A percentile compares a stretch with the other conserved stretches of the same genome.
These are phyloP conservation scores for Gastrolobium bilobum DNA, from an alignment of 306 rosid species.

Conservation along the genomic window DNA sequence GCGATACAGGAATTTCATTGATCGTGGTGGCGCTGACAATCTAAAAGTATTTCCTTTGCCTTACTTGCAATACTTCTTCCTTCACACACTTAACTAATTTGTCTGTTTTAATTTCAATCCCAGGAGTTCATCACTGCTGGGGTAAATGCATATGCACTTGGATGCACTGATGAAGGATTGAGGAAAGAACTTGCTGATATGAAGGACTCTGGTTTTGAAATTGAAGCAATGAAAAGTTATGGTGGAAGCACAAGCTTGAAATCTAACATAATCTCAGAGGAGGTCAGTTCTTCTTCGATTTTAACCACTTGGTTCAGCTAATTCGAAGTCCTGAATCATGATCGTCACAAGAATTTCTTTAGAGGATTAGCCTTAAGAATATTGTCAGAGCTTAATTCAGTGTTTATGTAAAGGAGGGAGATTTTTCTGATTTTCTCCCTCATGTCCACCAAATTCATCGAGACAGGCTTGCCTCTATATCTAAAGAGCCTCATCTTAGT, in stretches of 20 bases:
- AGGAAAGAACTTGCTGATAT: slow-evolving; percentile 85
- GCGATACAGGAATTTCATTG: slow-evolving; percentile 82
- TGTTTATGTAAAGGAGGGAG: slow-evolving; percentile 7
- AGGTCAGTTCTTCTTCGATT: slow-evolving; percentile 57
- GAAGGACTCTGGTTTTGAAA: slow-evolving; percentile 79
- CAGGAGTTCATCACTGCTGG: slow-evolving; percentile 98
- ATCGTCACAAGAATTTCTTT: slow-evolving; percentile 26
- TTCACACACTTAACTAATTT: slow-evolving; percentile 17
- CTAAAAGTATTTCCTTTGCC: slow-evolving; percentile 71
- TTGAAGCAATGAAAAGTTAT: slow-evolving; percentile 81
- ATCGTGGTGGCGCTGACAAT: slow-evolving; percentile 95
- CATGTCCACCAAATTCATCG: not conserved
- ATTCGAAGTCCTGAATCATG: slow-evolving; percentile 37
- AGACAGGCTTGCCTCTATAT: slow-evolving; percentile 2
- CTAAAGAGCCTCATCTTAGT: slow-evolving; percentile 7
- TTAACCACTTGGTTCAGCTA: slow-evolving; percentile 14
- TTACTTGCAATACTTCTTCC: slow-evolving; percentile 37
- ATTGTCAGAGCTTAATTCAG: not conserved
- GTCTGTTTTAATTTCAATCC: slow-evolving; percentile 31
- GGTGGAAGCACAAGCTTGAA: slow-evolving; percentile 93
- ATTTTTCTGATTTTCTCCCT: not conserved
- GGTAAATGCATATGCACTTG: slow-evolving; percentile 96
- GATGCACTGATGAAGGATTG: slow-evolving; percentile 95
- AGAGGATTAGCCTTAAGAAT: slow-evolving; percentile 13
- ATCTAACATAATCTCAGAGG: slow-evolving; percentile 79